phyloP scores from a whole-genome alignment of 257 asterid genomes.

The Solanum medicagineum region DNA sequence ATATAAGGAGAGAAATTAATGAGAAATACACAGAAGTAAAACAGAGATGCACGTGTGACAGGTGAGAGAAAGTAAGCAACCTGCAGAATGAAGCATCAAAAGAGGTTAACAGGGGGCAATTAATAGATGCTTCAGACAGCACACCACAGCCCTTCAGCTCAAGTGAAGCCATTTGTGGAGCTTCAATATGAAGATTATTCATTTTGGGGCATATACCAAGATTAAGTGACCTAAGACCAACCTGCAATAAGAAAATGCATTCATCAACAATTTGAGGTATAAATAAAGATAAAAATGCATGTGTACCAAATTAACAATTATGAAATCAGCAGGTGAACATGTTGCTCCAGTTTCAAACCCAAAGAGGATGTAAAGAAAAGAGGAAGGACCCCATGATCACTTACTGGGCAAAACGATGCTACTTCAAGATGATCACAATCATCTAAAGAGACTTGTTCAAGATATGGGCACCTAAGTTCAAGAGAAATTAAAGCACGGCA shows the following conservation, averaged over 20 bases:
- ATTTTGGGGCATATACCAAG: slow-evolving; percentile 96
- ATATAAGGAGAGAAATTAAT: not conserved
- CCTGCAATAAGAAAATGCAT: slow-evolving; percentile 28
- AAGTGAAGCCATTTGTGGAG: slow-evolving; percentile 80
- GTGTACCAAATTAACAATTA: not conserved
- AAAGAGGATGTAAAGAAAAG: not conserved
- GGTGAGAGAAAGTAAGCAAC: slow-evolving; percentile 15
- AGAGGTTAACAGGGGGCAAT: slow-evolving; percentile 77
- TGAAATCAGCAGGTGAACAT: not conserved
- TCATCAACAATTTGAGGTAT: not conserved
- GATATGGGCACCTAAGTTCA: slow-evolving; percentile 69
- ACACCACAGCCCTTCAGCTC: slow-evolving; percentile 98
- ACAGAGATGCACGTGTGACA: not conserved
- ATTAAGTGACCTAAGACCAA: slow-evolving; percentile 83
- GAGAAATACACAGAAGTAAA: not conserved
- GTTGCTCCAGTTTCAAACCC: not conserved
- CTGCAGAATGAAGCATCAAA: slow-evolving; percentile 99
- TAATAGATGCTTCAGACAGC: slow-evolving; percentile 62
- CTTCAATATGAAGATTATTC: slow-evolving; percentile 60
- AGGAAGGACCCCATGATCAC: slow-evolving; percentile 8
- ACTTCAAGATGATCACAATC: slow-evolving; percentile 96
- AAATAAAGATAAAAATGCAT: not conserved
- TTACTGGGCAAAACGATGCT: slow-evolving; percentile 85
- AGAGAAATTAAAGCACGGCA: slow-evolving; percentile 84
- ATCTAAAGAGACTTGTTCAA: slow-evolving; percentile 77